Base-by-base conservation (phyloP, 2,329 filamentous ascomycete genomes). In the Fusarium papillatum region DNA sequence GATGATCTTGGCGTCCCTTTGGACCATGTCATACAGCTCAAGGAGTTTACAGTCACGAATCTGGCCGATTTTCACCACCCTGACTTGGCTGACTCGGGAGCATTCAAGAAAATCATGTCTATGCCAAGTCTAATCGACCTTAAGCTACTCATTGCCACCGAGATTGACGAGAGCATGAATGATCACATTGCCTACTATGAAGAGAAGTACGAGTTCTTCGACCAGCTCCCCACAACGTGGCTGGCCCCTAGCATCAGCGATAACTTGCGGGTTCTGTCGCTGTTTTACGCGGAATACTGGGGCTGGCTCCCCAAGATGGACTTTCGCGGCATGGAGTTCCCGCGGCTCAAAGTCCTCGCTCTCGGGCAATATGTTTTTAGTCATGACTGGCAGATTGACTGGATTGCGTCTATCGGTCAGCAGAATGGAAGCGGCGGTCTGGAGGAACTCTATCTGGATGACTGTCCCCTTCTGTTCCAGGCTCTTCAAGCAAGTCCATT, bases 331-430 rank as follows among this genome's bases (percentile, higher is more conserved):
- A 69, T 76, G 11, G 24, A 61, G 73, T 85, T 88, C 41, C 85
- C 85, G 0, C 76, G 80, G 1, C 82, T 88, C 5, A 81, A 81
- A 46, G 81, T 82, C 0, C 80, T 89, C 0, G 79, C 81, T 0
- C 73, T 89, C 0, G 85, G 85, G 0, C 83, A 83, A 4, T 86
- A 83, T 48, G 80, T 82, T 7, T 87, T 89, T 68, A 82, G 81
- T 6, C 82, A 87, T 31, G 83, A 87, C 50, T 84, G 83, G 80
- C 87, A 89, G 68, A 75, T 88, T 2, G 84, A 85, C n/a, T 88
- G 87, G 86, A 82, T 89, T 10, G 74, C 85, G 0, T 82, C 82
- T 0, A 81, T 88, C 9, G 80, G 75, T 11, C 39, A 55, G 5
- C 4, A 68, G n/a, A 73, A 70, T 7, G 66, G 61, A 5, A 64